Conservation (phyloP, 148 eudicot genomes). For the Silene conica region DNA sequence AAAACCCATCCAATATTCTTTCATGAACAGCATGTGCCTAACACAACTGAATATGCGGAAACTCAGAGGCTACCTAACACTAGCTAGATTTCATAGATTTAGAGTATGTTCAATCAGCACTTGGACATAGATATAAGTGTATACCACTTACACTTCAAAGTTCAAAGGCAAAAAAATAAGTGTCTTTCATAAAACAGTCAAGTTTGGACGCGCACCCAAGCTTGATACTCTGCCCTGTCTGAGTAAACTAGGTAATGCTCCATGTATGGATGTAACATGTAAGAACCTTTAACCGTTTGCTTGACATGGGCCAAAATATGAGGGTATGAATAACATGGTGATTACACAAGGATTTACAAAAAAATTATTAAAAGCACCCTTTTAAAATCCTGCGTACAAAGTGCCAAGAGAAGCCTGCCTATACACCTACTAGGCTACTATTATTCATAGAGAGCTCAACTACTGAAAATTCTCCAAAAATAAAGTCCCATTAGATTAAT, state of each 20-base stretch:
- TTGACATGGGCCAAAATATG: neutral
- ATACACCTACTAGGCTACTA: neutral
- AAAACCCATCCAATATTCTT: neutral
- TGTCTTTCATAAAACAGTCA: too few species aligned
- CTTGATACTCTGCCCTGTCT: too few species aligned
- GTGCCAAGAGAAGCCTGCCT: neutral
- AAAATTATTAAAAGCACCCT: neutral
- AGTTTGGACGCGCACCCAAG: too few species aligned
- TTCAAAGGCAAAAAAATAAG: neutral
- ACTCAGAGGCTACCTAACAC: neutral
- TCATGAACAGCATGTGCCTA: neutral
- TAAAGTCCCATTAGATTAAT: too few species aligned
- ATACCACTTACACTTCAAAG: neutral
- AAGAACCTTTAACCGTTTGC: neutral
- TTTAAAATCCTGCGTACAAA: neutral
- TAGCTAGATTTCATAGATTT: slow-evolving; percentile 1
- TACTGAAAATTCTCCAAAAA: too few species aligned
- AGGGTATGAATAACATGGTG: neutral
- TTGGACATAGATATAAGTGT: neutral
- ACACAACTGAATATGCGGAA: slow-evolving; percentile 1
- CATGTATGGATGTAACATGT: too few species aligned
- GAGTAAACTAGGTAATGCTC: too few species aligned
- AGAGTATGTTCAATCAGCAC: neutral
- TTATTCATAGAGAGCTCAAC: neutral
- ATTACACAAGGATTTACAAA: neutral